Evolutionary conservation across 2,329 filamentous ascomycete genomes (phyloP).

Genomic region (Trichophyton verrucosum): DNA sequence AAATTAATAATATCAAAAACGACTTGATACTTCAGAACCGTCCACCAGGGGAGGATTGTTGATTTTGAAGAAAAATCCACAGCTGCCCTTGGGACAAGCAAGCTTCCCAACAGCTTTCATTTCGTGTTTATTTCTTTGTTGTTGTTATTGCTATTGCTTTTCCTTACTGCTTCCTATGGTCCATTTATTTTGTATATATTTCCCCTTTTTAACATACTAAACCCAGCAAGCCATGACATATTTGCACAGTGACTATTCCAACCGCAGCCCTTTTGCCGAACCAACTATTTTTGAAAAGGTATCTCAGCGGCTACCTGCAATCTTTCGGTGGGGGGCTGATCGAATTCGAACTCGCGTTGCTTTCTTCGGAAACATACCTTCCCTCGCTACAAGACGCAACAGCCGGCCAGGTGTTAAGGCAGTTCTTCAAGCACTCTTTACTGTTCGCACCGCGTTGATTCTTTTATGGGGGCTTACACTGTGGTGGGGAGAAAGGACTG

Average conservation of each 20-base stretch:
- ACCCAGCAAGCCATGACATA: slow-evolving; percentile 3
- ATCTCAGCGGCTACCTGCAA: neutral
- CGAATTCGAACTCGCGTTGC: neutral
- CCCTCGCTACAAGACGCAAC: slow-evolving; percentile 13
- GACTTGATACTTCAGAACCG: too few relatives aligned
- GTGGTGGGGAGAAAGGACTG: slow-evolving; percentile 72
- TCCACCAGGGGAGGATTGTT: too few relatives aligned
- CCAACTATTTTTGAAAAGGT: slow-evolving; percentile 8
- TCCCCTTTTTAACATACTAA: neutral
- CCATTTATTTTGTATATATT: neutral
- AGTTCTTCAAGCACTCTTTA: slow-evolving; percentile 17
- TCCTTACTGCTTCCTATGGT: too few relatives aligned
- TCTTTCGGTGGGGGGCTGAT: neutral
- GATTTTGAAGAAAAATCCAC: too few relatives aligned
- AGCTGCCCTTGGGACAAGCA: too few relatives aligned
- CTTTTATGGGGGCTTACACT: slow-evolving; percentile 63
- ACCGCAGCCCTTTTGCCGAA: slow-evolving; percentile 12
- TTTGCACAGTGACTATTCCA: slow-evolving; percentile 1
- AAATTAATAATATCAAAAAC: too few relatives aligned
- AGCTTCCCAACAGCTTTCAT: too few relatives aligned
- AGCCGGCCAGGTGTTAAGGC: slow-evolving; percentile 12
- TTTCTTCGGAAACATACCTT: slow-evolving; percentile 6
- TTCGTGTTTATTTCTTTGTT: too few relatives aligned
- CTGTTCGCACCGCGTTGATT: slow-evolving; percentile 53
- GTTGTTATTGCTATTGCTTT: too few relatives aligned